phyloP scores from a whole-genome alignment of 345 rosid species.

The Arabidopsis thaliana region DNA sequence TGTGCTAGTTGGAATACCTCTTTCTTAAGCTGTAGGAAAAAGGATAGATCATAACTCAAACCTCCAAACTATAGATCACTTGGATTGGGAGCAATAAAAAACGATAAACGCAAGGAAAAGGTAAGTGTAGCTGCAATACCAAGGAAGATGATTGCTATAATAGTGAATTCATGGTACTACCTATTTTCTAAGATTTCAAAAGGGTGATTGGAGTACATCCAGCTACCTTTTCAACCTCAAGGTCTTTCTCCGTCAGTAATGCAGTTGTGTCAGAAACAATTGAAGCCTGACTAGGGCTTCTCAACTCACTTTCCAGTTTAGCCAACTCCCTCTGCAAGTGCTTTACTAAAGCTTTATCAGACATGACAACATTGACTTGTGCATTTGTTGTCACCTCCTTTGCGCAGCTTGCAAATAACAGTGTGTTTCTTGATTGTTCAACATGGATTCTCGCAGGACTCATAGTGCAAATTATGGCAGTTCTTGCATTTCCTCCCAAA shows the following conservation, averaged over 20 bases:
- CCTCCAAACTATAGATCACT: slow-evolving; percentile 21
- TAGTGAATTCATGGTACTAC: slow-evolving; percentile 5
- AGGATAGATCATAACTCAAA: neutral
- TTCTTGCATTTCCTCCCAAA: slow-evolving; percentile 87
- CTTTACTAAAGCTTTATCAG: slow-evolving; percentile 88
- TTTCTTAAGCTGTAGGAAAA: slow-evolving; percentile 59
- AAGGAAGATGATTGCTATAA: slow-evolving; percentile 14
- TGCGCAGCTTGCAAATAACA: slow-evolving; percentile 92
- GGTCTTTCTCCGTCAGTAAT: slow-evolving; percentile 68
- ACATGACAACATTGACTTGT: slow-evolving; percentile 81
- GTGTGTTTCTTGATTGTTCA: slow-evolving; percentile 90
- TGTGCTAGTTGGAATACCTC: slow-evolving; percentile 58
- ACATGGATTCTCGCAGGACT: slow-evolving; percentile 92
- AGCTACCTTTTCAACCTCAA: slow-evolving; percentile 74
- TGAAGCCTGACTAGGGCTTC: slow-evolving; percentile 50
- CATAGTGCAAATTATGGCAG: slow-evolving; percentile 88
- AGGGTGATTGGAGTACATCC: slow-evolving; percentile 31
- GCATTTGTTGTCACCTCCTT: slow-evolving; percentile 91
- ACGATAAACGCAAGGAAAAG: slow-evolving; percentile 9
- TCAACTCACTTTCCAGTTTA: slow-evolving; percentile 79
- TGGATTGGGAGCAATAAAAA: slow-evolving; percentile 28
- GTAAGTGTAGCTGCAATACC: slow-evolving; percentile 18
- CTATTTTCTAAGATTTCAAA: slow-evolving; percentile 1
- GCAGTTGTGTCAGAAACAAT: slow-evolving; percentile 49
- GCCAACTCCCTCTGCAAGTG: slow-evolving; percentile 85